Evolutionary conservation across 768 basidiomycete species (phyloP).

Genomic region (Naganishia friedmannii): DNA sequence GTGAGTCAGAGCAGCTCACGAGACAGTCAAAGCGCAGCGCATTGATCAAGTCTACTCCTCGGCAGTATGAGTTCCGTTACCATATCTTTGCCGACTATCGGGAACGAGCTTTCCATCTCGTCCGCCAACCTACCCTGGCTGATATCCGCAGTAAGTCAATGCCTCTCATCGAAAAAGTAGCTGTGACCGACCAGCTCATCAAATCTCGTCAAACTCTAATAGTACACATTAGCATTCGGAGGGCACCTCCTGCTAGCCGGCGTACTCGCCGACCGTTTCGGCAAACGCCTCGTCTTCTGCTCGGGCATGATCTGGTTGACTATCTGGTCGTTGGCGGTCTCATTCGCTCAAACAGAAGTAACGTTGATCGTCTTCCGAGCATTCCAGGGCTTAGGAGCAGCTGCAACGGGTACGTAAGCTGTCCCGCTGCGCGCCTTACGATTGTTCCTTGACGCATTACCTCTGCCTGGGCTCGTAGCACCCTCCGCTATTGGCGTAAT

Average conservation of each 20-base stretch:
- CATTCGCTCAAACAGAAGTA: neutral
- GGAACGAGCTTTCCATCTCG: neutral
- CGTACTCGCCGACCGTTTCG: constrained; percentile 1
- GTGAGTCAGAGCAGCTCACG: neutral
- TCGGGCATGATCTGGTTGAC: neutral
- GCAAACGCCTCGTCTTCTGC: neutral
- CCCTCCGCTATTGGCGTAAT: constrained; percentile 1
- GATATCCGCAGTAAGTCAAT: neutral
- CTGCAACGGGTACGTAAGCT: neutral
- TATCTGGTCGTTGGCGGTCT: neutral
- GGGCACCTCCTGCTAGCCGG: neutral
- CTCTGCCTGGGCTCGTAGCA: neutral
- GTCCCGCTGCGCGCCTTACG: neutral
- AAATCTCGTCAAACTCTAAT: too few species aligned
- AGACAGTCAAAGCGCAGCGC: neutral
- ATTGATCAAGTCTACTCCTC: neutral
- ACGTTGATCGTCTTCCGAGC: neutral
- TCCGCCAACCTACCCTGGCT: neutral
- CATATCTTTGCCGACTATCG: neutral
- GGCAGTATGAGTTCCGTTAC: constrained; percentile 1
- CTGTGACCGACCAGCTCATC: too few species aligned
- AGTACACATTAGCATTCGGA: neutral
- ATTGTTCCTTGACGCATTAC: neutral
- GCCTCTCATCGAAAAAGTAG: neutral
- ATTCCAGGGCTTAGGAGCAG: neutral